A percentile compares a stretch with the other conserved stretches of the same genome.
phyloP scores from a whole-genome alignment of 192 early-diverging fungal species.

The Allomyces macrogynus region DNA sequence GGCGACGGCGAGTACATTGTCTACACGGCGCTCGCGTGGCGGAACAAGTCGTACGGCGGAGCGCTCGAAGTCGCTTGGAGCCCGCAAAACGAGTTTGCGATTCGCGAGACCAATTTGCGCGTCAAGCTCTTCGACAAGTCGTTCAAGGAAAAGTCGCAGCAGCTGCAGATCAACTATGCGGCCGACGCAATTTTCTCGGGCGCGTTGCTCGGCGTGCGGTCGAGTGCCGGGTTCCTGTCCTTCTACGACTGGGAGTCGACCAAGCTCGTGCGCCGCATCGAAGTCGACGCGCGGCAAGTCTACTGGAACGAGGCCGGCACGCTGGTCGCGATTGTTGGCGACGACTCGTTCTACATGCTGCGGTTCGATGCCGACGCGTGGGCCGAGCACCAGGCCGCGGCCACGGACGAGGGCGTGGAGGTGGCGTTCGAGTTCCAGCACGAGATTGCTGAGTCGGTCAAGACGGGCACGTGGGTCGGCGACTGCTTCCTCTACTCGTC shows the following conservation, averaged over 20 bases:
- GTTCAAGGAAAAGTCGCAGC: conserved; percentile 73
- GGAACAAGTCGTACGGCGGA: conserved; percentile 95
- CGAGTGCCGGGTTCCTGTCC: conserved; percentile 60
- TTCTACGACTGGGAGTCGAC: conserved; percentile 98
- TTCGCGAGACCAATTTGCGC: conserved; percentile 77
- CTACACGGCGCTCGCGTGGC: conserved; percentile 97
- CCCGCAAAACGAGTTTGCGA: conserved; percentile 82
- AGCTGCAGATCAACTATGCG: conserved; percentile 44
- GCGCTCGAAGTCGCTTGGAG: conserved; percentile 97
- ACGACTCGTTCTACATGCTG: conserved; percentile 88
- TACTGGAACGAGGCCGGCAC: conserved; percentile 93
- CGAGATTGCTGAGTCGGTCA: conserved; percentile 75
- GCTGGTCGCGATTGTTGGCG: conserved; percentile 74
- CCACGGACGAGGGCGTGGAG: conserved; percentile 89
- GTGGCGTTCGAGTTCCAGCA: conserved; percentile 86
- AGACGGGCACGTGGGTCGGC: conserved; percentile 91
- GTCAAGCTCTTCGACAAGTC: conserved; percentile 72
- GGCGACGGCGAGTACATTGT: conserved; percentile 99
- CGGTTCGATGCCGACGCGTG: conserved; percentile 79
- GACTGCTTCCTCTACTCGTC: conserved; percentile 99
- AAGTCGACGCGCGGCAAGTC: conserved; percentile 37
- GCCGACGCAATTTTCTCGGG: conserved; percentile 94
- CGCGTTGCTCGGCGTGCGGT: conserved; percentile 65
- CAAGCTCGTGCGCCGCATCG: conserved; percentile 72
- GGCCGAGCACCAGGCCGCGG: conserved; percentile 39